Percentiles rank a stretch among this genome's conserved stretches.
Conservation (phyloP, 2,329 filamentous ascomycete species). For the Hypoxylon rubiginosum region DNA sequence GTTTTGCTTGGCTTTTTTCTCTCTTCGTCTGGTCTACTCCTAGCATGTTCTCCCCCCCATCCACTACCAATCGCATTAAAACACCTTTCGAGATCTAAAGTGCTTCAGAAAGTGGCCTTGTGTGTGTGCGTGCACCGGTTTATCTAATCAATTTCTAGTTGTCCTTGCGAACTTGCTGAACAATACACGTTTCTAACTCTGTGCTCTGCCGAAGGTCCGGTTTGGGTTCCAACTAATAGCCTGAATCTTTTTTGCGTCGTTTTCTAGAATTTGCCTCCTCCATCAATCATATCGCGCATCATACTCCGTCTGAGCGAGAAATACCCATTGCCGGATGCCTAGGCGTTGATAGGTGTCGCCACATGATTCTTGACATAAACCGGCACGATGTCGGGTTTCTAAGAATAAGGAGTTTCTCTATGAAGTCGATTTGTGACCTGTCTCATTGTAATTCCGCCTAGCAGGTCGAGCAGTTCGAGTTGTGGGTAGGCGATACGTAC, state of each 20-base stretch:
- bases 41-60: constrained; percentile 36
- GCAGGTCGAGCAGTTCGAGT: no score
- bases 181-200: constrained; percentile 22
- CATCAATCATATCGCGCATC: constrained; percentile 19
- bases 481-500: constrained; percentile 2
- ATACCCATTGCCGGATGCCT: constrained; percentile 10
- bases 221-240: constrained; percentile 25
- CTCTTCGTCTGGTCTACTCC: constrained; percentile 28
- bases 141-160: constrained; percentile 2
- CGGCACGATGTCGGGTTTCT: constrained; percentile 27
- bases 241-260: constrained; percentile 35
- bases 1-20: constrained; percentile 11
- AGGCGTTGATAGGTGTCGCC: constrained; percentile 22
- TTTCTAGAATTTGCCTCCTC: constrained; percentile 9
- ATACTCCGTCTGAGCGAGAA: constrained; percentile 28
- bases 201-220: constrained; percentile 33
- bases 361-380: constrained; percentile 12
- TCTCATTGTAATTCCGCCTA: no score
- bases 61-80: constrained; percentile 20
- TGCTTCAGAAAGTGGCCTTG: constrained; percentile 19
- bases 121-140: constrained; percentile 13
- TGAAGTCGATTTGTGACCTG: not conserved
- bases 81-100: constrained; percentile 24
- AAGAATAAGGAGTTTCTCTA: constrained; percentile 30
- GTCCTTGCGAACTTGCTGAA: constrained; percentile 16